Evolutionary conservation across 768 basidiomycete species (phyloP), one percentile per base, ranked within the genome.

Genomic region (Mycena albidolilacea): DNA sequence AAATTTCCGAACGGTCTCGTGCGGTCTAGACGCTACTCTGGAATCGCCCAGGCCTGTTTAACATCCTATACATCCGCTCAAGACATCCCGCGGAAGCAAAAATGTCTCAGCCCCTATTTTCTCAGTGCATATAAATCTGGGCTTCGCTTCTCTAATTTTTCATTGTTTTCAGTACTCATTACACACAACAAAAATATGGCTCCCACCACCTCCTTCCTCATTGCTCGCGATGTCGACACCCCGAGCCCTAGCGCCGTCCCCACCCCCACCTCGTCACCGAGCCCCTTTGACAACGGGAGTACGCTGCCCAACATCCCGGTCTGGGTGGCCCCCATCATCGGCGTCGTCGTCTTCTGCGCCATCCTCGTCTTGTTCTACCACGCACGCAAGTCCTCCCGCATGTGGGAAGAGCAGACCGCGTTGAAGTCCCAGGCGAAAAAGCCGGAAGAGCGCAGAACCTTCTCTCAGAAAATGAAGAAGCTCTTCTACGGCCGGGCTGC

Each of bases 11-110:
- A 9, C 7, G 17, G 9, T 58, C 59, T 10, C 41, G 41, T 41
- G 10, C 59, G 6, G 0, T 41, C 59, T 21, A 43, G 39, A 60
- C 19, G 17, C 2, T 21, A 3, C 23, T 54, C 59, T 60, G n/a
- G 59, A 60, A 12, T n/a, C 5, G n/a, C 21, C 59, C n/a, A 60
- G 59, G 35, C 9, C 12, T 41, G 37, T 50, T 5, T 41, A 17
- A 35, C 10, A 5, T 0, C 9, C 11, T 3, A 37, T 15, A 60
- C n/a, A 21, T 60, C 39, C 39, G 38, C 30, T 60, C 17, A 10
- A 60, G 59, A 60, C 59, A 60, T 59, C 30, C 59, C 59, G 59
- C 59, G 59, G 39, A 60, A 60, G 39, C 39, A 60, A 60, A 60
- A 60, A 30, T 60, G 59, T 60, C 59, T 60, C n/a, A 60, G 39